Base-by-base conservation (phyloP, 1,284 basidiomycete genomes). In the Microbotryum scabiosae region DNA sequence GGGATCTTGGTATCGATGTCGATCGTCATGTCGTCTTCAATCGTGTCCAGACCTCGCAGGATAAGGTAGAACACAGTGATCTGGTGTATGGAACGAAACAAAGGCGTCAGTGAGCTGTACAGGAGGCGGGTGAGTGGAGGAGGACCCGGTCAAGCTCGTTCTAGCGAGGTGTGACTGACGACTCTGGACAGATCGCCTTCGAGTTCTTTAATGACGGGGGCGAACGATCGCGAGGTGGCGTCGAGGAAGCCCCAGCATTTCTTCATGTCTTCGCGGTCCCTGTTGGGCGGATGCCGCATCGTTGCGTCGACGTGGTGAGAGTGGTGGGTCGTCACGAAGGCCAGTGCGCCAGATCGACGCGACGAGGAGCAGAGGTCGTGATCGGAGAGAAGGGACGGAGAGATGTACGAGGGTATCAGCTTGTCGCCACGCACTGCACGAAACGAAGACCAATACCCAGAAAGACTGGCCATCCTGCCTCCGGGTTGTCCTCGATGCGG, bases 1-100 rank as follows among this genome's bases (percentile, higher is more conserved):
- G 88, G 87, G 61, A 94, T 86, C 75, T 99, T 99, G 69, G 85
- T 77, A 14, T 84, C 79, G 75, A 92, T 87, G 1, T 88, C 81
- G 61, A 99, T 83, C 3, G 92, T 90, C 92, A 97, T 98, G 78
- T 99, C 94, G 75, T 98, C 94, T 76, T 99, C 94, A 63, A 99
- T 83, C 14, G 96, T 98, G 76, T 98, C 96, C 36, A 98, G 79
- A 1, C 84, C 94, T 28, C 94, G 84, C 7, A 99, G 82, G 5
- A 94, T 87, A 56, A 99, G 83, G 76, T 98, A 99, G 77, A 97
- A 98, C 64, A 99, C 76, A 75, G 89, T 92, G 67, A 97, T 84
- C 90, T 93, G 69, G 30, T 36, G 20, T 9, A 6, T 20, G 36
- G 14, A 3, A 6, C 14, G 9, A 18, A 16, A 57, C 32, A 16